Conservation (phyloP, 1,139 yeast genomes). For the Geotrichum candidum region DNA sequence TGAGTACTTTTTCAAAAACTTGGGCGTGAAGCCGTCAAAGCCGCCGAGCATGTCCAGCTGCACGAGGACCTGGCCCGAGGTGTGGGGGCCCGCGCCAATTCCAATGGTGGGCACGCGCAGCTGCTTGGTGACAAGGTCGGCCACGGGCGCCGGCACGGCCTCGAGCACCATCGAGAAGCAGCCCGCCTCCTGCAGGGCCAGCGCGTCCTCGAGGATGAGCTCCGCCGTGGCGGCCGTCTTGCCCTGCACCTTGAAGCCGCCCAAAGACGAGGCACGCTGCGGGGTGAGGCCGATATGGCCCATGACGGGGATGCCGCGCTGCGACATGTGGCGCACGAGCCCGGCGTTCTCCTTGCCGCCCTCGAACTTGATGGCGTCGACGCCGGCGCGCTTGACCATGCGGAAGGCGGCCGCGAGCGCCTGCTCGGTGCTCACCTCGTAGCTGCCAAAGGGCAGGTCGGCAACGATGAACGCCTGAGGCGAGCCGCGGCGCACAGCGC, state of each 20-base stretch:
- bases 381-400: constrained; percentile 57
- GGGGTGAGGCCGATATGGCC: constrained; percentile 95
- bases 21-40: constrained; percentile 53
- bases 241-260: constrained; percentile 90
- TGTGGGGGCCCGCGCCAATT: constrained; percentile 84
- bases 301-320: constrained; percentile 79
- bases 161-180: constrained; percentile 72
- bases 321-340: constrained; percentile 47
- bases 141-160: constrained; percentile 78
- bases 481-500: constrained; percentile 71
- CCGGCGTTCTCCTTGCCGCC: constrained; percentile 58
- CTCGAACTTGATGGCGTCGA: constrained; percentile 81
- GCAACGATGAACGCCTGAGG: constrained; percentile 64
- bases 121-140: constrained; percentile 53
- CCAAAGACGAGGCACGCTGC: constrained; percentile 68
- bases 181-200: constrained; percentile 68
- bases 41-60: constrained; percentile 76
- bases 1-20: constrained; percentile 70
- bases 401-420: constrained; percentile 61
- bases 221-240: constrained; percentile 50
- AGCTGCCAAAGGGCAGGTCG: constrained; percentile 86
- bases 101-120: constrained; percentile 81
- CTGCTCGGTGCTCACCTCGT: constrained; percentile 57
- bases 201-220: constrained; percentile 60
- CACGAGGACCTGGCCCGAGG: constrained; percentile 88